Percentiles rank a stretch among this genome's conserved stretches.
Conservation (phyloP, 345 rosid species). For the Cardamine resedifolia region DNA sequence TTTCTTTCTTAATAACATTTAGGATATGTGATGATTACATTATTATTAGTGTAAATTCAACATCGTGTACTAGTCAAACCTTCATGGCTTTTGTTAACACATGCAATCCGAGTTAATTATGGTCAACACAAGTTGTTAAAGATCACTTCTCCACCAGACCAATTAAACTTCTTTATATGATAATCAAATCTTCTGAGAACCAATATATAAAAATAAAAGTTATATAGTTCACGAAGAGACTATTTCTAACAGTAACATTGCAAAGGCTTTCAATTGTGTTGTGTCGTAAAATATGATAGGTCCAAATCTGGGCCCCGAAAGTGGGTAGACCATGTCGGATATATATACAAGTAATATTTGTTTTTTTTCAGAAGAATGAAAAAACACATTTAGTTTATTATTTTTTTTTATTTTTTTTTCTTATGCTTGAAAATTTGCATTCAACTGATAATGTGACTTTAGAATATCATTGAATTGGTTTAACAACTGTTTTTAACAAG, state of each 20-base stretch:
- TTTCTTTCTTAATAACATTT: neutral
- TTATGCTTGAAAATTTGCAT: neutral
- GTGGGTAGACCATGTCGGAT: conserved; percentile 10
- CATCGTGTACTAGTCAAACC: neutral
- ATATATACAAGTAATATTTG: neutral
- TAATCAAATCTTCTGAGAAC: neutral
- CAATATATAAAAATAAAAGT: neutral
- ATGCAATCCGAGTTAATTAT: too few relatives aligned
- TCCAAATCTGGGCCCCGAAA: conserved; percentile 12
- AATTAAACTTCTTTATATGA: neutral
- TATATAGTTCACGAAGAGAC: neutral
- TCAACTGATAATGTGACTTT: neutral
- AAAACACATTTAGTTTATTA: neutral
- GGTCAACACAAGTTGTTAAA: conserved; percentile 19
- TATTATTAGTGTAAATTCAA: neutral
- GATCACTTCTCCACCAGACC: neutral
- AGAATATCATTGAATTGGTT: neutral
- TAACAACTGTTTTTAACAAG: neutral
- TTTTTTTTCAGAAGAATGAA: neutral
- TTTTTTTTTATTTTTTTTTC: too few relatives aligned
- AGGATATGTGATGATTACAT: neutral
- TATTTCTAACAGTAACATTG: conserved; percentile 2
- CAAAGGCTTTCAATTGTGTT: neutral
- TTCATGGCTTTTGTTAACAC: neutral
- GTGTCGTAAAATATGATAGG: conserved; percentile 3